Base-by-base conservation (phyloP, 139 green algal genomes). In the Mesotaenium endlicherianum region DNA sequence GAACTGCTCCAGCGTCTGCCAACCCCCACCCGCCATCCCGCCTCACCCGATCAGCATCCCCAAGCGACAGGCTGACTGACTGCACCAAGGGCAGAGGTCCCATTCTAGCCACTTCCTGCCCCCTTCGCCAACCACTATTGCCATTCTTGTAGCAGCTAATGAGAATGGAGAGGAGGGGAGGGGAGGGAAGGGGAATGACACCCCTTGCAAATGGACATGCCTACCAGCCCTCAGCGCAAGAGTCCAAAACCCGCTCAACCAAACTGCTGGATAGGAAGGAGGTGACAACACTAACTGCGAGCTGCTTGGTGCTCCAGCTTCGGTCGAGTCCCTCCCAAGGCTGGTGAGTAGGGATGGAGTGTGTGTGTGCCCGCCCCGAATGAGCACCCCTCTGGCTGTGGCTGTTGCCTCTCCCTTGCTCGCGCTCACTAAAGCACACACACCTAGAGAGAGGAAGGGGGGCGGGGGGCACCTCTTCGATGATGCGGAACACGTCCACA, bases 1-100 rank as follows among this genome's bases (percentile, higher is more conserved):
- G 58, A 84, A 84, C 31, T 84, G 77, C 17, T 84, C 77, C 67
- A 84, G 69, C 26, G 60, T 79, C 77, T 82, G 75, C 69, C 69
- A 77, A 8, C n/a, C n/a, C n/a, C n/a, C n/a, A n/a, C n/a, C n/a
- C n/a, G n/a, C n/a, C n/a, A n/a, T n/a, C n/a, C n/a, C n/a, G n/a
- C n/a, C n/a, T n/a, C n/a, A n/a, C n/a, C 20, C 57, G n/a, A 26
- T 68, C 57, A 16, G 57, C 57, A 31, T 5, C 36, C 57, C 6
- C 55, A 11, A n/a, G 3, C 57, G 36, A 30, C 57, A 68, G 57
- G n/a, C n/a, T 68, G 57, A 68, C 57, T 34, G 57, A 68, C 57
- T 68, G 57, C 57, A 68, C 57, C 6, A 68, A 68, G n/a, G 57
- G 57, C 8, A 0, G 57, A 68, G 36, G 57, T 6, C 11, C n/a